Percentiles rank a stretch among this genome's conserved stretches.
Evolutionary conservation across 495 filamentous ascomycete genomes (phyloP).

Genomic region (Aspergillus taichungensis): DNA sequence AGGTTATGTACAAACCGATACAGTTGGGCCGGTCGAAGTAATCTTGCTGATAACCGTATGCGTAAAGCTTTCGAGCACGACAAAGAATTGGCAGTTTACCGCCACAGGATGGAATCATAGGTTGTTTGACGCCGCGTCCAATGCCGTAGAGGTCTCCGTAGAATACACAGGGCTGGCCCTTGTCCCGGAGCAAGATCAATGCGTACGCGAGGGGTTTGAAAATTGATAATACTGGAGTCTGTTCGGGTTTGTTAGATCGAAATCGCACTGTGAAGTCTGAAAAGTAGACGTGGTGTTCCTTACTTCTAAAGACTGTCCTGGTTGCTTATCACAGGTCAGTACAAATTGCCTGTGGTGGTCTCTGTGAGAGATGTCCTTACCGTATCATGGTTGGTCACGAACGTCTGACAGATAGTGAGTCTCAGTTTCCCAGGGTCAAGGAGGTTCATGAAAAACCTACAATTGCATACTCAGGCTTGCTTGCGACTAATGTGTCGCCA

Average conservation of each 20-base stretch:
- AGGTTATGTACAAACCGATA: constrained; percentile 38
- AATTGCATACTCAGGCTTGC: constrained; percentile 53
- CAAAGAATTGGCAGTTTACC: constrained; percentile 51
- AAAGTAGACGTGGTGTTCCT: constrained; percentile 2
- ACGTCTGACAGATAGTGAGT: constrained; percentile 18
- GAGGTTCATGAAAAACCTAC: constrained; percentile 24
- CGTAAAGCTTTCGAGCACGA: constrained; percentile 58
- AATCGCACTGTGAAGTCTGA: not conserved
- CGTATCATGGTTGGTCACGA: constrained; percentile 39
- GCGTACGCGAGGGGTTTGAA: constrained; percentile 55
- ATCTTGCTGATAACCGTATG: constrained; percentile 58
- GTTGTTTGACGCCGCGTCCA: constrained; percentile 32
- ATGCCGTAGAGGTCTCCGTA: constrained; percentile 73
- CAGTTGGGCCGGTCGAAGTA: constrained; percentile 61
- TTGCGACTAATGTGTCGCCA: constrained; percentile 48
- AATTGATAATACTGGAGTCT: constrained; percentile 42
- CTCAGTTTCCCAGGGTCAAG: not conserved
- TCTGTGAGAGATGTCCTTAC: constrained; percentile 17
- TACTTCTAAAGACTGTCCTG: constrained; percentile 49
- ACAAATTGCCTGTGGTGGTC: no score
- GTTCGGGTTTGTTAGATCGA: constrained; percentile 4
- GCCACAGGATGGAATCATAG: constrained; percentile 50
- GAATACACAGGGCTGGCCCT: constrained; percentile 63
- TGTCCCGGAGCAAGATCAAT: constrained; percentile 55
- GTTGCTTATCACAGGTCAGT: constrained; percentile 36